A percentile compares a stretch with the other conserved stretches of the same genome.
Evolutionary conservation across 2,329 filamentous ascomycete genomes (phyloP).

Genomic region (Trichoderma sp.): DNA sequence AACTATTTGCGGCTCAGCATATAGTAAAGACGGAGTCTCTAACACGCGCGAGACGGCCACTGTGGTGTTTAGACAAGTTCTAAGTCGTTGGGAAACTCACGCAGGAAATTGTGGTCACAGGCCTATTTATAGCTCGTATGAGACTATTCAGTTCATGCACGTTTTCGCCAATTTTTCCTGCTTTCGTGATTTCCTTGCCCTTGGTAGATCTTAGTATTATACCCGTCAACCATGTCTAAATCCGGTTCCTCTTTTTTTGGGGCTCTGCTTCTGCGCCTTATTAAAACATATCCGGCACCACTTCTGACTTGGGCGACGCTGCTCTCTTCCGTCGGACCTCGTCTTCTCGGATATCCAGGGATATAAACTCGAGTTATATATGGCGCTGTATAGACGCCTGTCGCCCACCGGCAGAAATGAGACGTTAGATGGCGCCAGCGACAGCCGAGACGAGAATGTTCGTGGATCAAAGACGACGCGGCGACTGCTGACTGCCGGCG

Average conservation of each 20-base stretch:
- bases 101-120: not conserved
- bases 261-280: not conserved
- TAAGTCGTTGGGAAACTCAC: not conserved
- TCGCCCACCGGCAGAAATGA: not conserved
- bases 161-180: not conserved
- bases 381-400: conserved; percentile 1
- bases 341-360: not conserved
- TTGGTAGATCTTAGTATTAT: not conserved
- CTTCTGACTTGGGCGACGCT: not conserved
- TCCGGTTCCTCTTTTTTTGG: not conserved
- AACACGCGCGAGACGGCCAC: not conserved
- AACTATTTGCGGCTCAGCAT: not conserved
- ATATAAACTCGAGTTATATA: not conserved
- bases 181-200: not conserved
- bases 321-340: not conserved
- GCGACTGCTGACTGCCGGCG: not conserved
- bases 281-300: not conserved
- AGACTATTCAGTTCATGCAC: not conserved
- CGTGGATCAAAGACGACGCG: not conserved
- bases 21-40: not conserved
- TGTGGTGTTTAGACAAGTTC: not conserved
- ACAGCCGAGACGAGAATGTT: not conserved
- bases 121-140: not conserved
- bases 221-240: not conserved
- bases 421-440: not conserved